Evolutionary conservation across 768 basidiomycete genomes (phyloP), one percentile per base, ranked within the genome.

Genomic region (Mycena filopes): DNA sequence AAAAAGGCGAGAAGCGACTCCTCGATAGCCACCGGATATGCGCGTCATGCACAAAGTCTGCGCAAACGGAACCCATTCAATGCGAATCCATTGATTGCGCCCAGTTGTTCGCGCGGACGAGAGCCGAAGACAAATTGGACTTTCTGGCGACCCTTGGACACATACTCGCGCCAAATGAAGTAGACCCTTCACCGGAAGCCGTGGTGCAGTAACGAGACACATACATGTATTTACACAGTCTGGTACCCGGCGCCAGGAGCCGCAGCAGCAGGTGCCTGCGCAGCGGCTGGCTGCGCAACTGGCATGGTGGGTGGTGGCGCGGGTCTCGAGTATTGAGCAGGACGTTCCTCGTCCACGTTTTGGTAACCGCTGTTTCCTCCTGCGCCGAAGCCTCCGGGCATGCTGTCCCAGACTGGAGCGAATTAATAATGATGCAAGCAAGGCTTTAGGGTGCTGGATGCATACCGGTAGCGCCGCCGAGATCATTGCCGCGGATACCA

Each of bases 1-100:
- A 83, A 60, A 77, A 79, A 15, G 85, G 86, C 16, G 88, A 93
- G 67, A 75, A 77, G 28, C 86, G 85, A 25, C 76, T 92, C 1
- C 70, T 78, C 20, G 79, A 86, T n/a, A 77, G 87, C 4, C 92
- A 95, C 45, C 78, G 77, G 4, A 81, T 95, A 33, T 99, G 96
- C 73, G 79, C 80, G 10, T 87, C 89, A 3, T 99, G 96, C 74
- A 80, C 89, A 5, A 78, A 79, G 4, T 82, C 81, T 0, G 82
- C 88, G 2, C 76, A 81, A 5, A 78, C 77, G 15, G 93, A 94
- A 60, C 82, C 84, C 0, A 84, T 89, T 48, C 75, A 84, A 36
- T 99, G 96, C 77, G 89, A 92, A 71, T 94, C 93, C 10, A 79
- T 93, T 48, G 95, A 98, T 72, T 99, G 96, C 74, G 86, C 90